Conservation (phyloP, 192 early-diverging fungal species). For the Mortierella antarctica region DNA sequence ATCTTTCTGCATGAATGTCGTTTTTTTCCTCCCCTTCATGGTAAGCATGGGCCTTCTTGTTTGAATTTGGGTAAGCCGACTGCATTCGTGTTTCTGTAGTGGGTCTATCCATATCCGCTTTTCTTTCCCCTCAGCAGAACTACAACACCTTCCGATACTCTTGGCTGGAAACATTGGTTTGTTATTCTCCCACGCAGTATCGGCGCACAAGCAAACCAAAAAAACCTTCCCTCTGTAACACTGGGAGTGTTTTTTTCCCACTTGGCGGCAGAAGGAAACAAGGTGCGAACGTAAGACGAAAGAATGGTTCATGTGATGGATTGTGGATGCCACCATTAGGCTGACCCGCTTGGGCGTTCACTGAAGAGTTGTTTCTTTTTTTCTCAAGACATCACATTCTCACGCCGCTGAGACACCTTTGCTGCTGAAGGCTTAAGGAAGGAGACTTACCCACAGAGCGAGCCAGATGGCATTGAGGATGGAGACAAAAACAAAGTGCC, state of each 20-base stretch:
- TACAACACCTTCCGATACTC: no score
- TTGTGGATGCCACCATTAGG: neutral
- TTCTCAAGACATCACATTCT: neutral
- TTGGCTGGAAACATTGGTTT: no score
- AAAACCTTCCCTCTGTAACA: neutral
- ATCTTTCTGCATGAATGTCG: no score
- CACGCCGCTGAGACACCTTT: neutral
- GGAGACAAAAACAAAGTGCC: constrained; percentile 71
- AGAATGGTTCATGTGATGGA: neutral
- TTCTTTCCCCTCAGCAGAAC: no score
- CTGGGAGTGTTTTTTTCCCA: neutral
- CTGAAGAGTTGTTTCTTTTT: neutral
- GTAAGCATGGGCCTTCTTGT: no score
- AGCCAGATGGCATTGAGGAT: constrained; percentile 70
- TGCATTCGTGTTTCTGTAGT: no score
- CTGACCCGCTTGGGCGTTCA: no score
- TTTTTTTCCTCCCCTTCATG: no score
- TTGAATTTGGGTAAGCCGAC: no score
- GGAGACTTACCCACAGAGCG: constrained; percentile 65
- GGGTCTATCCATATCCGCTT: no score
- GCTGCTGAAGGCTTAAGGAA: neutral
- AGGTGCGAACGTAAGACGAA: neutral
- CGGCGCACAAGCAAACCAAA: neutral
- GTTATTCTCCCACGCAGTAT: no score
- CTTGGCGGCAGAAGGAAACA: neutral